Evolutionary conservation across 129 eudicot genomes (phyloP).

Genomic region (Deinandra increscens): DNA sequence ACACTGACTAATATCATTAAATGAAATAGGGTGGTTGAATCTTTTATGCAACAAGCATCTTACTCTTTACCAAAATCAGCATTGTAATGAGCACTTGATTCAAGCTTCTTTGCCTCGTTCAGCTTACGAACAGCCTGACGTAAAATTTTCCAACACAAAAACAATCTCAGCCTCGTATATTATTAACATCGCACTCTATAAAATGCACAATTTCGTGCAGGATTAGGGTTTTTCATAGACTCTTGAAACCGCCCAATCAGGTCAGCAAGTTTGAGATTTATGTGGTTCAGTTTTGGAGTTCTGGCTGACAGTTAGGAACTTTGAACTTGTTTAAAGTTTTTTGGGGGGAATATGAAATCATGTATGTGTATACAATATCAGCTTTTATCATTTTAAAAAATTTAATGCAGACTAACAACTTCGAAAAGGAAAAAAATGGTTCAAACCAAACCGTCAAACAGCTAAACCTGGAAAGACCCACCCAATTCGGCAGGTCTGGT

Average conservation of each 20-base stretch:
- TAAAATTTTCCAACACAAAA: slow-evolving; percentile 11
- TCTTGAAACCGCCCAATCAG: background rate
- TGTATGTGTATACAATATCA: background rate
- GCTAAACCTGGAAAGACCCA: no score
- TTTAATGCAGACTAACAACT: background rate
- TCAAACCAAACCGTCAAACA: background rate
- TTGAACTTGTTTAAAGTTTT: background rate
- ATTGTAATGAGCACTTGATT: slow-evolving; percentile 86
- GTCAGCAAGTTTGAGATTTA: background rate
- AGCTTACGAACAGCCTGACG: slow-evolving; percentile 83
- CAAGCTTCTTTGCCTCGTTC: slow-evolving; percentile 97
- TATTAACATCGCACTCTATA: background rate
- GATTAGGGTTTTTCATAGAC: background rate
- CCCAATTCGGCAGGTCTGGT: background rate
- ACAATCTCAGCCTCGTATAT: slow-evolving; percentile 3
- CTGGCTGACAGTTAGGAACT: background rate
- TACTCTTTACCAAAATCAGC: slow-evolving; percentile 96
- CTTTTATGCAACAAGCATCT: slow-evolving; percentile 26
- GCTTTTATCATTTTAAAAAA: background rate
- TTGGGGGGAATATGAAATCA: background rate
- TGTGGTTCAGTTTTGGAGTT: no score
- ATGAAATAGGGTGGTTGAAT: background rate
- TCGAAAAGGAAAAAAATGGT: background rate
- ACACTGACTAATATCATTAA: background rate
- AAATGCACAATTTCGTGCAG: background rate